Percentiles rank a stretch among this genome's conserved stretches.
Conservation (phyloP, 2,329 filamentous ascomycete genomes). For the Diplodia intermedia region DNA sequence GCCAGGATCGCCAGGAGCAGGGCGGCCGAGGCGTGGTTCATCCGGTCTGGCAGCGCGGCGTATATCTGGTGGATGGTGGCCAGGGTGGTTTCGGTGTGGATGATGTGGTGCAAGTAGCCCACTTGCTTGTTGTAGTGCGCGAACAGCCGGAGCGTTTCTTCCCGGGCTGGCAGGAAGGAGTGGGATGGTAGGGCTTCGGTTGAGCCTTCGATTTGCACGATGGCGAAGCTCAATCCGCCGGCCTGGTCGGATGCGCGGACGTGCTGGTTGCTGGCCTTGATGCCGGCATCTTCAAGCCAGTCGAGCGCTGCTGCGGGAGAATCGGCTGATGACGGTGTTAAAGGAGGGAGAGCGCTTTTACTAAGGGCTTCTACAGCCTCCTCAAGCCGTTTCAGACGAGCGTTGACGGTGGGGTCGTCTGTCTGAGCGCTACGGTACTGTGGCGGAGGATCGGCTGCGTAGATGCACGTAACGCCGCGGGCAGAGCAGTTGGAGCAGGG, state of each 20-base stretch:
- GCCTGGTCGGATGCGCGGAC: not conserved
- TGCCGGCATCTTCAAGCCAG: not conserved
- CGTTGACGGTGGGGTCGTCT: not conserved
- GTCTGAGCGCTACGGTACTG: not conserved
- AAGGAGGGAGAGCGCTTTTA: not conserved
- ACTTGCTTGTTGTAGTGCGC: conserved; percentile 5
- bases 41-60: not conserved
- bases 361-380: not conserved
- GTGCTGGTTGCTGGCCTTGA: not conserved
- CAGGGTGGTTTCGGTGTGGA: not conserved
- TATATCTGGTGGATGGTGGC: not conserved
- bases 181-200: not conserved
- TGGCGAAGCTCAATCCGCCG: not conserved
- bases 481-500: conserved; percentile 22
- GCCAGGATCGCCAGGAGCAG: conserved; percentile 4
- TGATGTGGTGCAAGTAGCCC: conserved; percentile 8
- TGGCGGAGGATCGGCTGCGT: not conserved
- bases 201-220: not conserved
- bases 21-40: not conserved
- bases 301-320: not conserved
- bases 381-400: conserved; percentile 3
- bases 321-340: not conserved
- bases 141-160: not conserved
- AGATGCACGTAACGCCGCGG: not conserved
- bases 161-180: not conserved